Base-by-base conservation (phyloP, 495 filamentous ascomycete species). In the Delitschia confertaspora region DNA sequence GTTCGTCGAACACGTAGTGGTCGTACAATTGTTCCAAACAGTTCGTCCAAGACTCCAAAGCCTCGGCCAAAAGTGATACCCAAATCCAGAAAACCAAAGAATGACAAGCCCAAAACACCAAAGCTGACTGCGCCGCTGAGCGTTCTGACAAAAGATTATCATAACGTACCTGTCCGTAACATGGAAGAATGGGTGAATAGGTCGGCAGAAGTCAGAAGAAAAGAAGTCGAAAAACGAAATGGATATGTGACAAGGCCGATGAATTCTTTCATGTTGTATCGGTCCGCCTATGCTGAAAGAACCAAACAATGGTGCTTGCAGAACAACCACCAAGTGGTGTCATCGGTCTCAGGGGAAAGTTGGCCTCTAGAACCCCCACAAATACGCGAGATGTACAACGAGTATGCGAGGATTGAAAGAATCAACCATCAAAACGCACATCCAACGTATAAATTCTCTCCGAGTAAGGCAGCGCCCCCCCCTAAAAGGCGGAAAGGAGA, bases 261-360 rank as follows among this genome's bases (percentile, higher is more conserved):
- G 83, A 98, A 98, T 58, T 88, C 87, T 1, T 98, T 96, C 71
- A 96, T 98, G 85, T 72, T 98, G 19, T 98, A 98, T 61, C 82
- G 93, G 6, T 94, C 88, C 35, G 86, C 89, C 4, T 96, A 83
- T 56, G 82, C 89, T 18, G 85, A 89, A 29, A 74, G 88, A 4
- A 82, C 82, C 42, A 95, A 95, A 62, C 63, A 74, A 29, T 86
- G 79, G 74, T 83, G 84, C 47, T 67, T 74, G 6, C 82, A 93
- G 56, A 89, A 88, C 64, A 95, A 96, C 65, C 89, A 96, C 57
- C 91, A 98, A 59, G 71, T 93, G 14, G 85, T 98, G 42, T 95
- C 91, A 2, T 76, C 75, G 16, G 74, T 88, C 16, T 82, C 83
- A 33, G 91, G 91, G 11, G 64, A 73, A 37, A 88, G 85, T 65